Evolutionary conservation across 2,329 filamentous ascomycete species (phyloP).

Genomic region (Penicillium sp.): DNA sequence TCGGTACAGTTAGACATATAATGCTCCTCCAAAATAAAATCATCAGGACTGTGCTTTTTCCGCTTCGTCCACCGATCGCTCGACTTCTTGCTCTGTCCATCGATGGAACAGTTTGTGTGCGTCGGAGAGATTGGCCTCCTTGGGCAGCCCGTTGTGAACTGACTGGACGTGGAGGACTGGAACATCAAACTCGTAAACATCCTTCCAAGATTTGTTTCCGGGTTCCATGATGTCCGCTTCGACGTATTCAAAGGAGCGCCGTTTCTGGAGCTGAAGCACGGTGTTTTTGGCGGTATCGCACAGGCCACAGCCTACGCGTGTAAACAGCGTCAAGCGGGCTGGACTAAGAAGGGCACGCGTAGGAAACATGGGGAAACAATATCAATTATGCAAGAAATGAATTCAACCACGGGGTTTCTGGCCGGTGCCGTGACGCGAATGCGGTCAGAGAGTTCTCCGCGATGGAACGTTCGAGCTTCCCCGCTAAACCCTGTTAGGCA

Average conservation of each 20-base stretch:
- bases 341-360: slow-evolving; percentile 33
- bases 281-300: slow-evolving; percentile 62
- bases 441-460: slow-evolving; percentile 18
- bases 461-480: slow-evolving; percentile 45
- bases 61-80: slow-evolving; percentile 54
- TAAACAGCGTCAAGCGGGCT: slow-evolving; percentile 59
- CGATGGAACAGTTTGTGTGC: slow-evolving; percentile 63
- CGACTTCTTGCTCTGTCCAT: slow-evolving; percentile 58
- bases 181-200: slow-evolving; percentile 63
- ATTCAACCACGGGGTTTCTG: not conserved
- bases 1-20: not conserved
- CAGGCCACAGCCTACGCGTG: slow-evolving; percentile 58
- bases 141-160: slow-evolving; percentile 44
- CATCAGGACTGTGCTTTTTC: slow-evolving; percentile 25
- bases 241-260: slow-evolving; percentile 55
- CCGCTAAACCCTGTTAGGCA: slow-evolving; percentile 37
- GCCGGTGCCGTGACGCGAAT: slow-evolving; percentile 1
- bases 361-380: slow-evolving; percentile 28
- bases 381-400: not conserved
- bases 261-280: slow-evolving; percentile 54
- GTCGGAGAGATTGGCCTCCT: slow-evolving; percentile 57
- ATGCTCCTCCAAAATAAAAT: not conserved
- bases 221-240: slow-evolving; percentile 61
- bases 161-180: slow-evolving; percentile 62
- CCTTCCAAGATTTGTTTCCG: slow-evolving; percentile 57